Percentiles rank a stretch among this genome's conserved stretches.
These are phyloP conservation scores for Pigoraptor vietnamica DNA, from an alignment of 78 protist species.

Conservation along the genomic window DNA sequence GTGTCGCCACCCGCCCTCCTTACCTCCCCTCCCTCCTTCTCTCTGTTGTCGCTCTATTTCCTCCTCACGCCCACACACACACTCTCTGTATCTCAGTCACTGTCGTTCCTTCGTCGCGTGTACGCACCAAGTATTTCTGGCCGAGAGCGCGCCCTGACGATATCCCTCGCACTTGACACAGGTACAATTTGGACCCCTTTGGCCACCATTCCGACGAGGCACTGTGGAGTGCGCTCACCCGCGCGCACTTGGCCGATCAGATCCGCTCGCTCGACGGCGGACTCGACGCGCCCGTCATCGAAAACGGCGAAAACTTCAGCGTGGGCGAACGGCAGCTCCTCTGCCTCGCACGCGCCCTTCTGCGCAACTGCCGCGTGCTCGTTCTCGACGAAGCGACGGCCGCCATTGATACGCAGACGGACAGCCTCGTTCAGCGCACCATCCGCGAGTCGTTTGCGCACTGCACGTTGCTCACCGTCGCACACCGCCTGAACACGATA, in stretches of 20 bases:
- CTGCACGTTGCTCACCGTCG: conserved; percentile 67
- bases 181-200: conserved; percentile 87
- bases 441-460: conserved; percentile 45
- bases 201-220: conserved; percentile 44
- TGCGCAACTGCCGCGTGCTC: conserved; percentile 41
- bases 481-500: conserved; percentile 87
- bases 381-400: conserved; percentile 51
- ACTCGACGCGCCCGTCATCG: conserved; percentile 22
- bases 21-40: no score
- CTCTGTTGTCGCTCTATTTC: not conserved
- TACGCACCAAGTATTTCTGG: no score
- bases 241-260: not conserved
- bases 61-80: not conserved
- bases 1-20: no score
- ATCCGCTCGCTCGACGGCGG: not conserved
- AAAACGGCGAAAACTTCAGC: conserved; percentile 78
- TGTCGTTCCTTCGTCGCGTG: no score
- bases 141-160: no score
- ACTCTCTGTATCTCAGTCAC: conserved; percentile 29
- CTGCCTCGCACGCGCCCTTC: conserved; percentile 85
- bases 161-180: conserved; percentile 11
- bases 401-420: conserved; percentile 30
- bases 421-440: conserved; percentile 47
- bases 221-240: conserved; percentile 55
- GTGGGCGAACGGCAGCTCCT: conserved; percentile 91